These are phyloP conservation scores for Aspergillus thermomutatus DNA, from an alignment of 2,329 filamentous ascomycete genomes.

Conservation along the genomic window DNA sequence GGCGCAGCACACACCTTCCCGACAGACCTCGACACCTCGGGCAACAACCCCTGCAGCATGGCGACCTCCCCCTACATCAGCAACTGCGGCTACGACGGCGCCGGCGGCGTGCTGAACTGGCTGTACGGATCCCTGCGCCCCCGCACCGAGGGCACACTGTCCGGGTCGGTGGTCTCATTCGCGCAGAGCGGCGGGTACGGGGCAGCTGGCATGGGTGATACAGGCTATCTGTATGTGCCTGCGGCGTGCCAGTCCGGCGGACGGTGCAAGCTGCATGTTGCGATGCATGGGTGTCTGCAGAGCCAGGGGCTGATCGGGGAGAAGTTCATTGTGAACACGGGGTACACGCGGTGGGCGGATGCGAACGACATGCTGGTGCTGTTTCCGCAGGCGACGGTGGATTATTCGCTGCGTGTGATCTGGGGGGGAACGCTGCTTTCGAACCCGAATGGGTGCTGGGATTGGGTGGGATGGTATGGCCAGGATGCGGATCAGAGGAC, in stretches of 20 bases:
- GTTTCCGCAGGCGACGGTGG: slow-evolving; percentile 8
- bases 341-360: slow-evolving; percentile 15
- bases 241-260: slow-evolving; percentile 3
- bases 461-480: slow-evolving; percentile 15
- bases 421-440: slow-evolving; percentile 8
- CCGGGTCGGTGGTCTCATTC: slow-evolving; percentile 8
- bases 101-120: slow-evolving; percentile 13
- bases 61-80: slow-evolving; percentile 13
- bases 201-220: slow-evolving; percentile 13
- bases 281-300: slow-evolving; percentile 15
- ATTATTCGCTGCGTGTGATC: slow-evolving; percentile 6
- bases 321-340: slow-evolving; percentile 13
- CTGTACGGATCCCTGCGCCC: slow-evolving; percentile 10
- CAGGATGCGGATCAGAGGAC: slow-evolving; percentile 12
- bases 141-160: slow-evolving; percentile 4
- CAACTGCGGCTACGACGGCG: slow-evolving; percentile 17
- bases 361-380: slow-evolving; percentile 12
- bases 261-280: slow-evolving; percentile 14
- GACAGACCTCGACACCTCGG: slow-evolving; percentile 11
- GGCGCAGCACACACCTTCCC: slow-evolving; percentile 15
- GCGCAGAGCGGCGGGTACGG: slow-evolving; percentile 11
- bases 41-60: slow-evolving; percentile 11
- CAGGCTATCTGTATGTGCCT: slow-evolving; percentile 15
- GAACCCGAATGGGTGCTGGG: slow-evolving; percentile 15
- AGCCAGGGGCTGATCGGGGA: slow-evolving; percentile 7